These are phyloP conservation scores for Diospyros kaki DNA, from an alignment of 148 eudicot genomes.

Conservation along the genomic window DNA sequence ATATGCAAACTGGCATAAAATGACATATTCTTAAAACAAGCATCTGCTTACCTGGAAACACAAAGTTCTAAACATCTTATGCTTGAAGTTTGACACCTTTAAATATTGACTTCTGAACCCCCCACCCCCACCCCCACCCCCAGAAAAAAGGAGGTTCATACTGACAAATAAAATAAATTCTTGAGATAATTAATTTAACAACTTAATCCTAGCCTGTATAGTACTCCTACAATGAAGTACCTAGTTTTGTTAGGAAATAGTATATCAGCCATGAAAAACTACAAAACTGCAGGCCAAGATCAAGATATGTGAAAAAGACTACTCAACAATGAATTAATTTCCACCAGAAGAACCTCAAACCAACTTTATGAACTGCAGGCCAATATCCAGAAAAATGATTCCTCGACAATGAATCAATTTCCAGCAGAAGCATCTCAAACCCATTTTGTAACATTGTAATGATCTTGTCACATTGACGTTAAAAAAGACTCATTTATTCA, in stretches of 20 bases:
- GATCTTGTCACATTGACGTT: background rate
- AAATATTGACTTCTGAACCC: background rate
- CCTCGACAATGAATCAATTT: too few species aligned
- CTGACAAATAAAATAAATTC: background rate
- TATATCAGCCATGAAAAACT: background rate
- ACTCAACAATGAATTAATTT: background rate
- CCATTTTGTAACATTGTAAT: background rate
- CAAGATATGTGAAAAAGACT: background rate
- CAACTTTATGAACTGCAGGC: too few species aligned
- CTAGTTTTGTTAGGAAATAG: background rate
- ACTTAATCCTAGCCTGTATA: background rate
- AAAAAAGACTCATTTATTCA: background rate
- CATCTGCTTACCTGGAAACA: background rate
- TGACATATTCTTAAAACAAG: background rate
- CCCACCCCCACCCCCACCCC: background rate
- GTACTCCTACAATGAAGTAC: background rate
- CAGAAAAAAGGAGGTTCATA: background rate
- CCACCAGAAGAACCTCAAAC: background rate
- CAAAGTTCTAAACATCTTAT: background rate
- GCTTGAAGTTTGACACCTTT: background rate
- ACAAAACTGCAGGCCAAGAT: conserved; percentile 5
- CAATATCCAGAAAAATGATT: too few species aligned
- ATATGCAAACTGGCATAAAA: background rate
- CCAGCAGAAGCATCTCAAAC: too few species aligned
- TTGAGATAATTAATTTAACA: too few species aligned